Percentiles rank a stretch among this genome's conserved stretches.
phyloP scores from a whole-genome alignment of 352 stramenopile species.

The Phytophthora hibernalis region DNA sequence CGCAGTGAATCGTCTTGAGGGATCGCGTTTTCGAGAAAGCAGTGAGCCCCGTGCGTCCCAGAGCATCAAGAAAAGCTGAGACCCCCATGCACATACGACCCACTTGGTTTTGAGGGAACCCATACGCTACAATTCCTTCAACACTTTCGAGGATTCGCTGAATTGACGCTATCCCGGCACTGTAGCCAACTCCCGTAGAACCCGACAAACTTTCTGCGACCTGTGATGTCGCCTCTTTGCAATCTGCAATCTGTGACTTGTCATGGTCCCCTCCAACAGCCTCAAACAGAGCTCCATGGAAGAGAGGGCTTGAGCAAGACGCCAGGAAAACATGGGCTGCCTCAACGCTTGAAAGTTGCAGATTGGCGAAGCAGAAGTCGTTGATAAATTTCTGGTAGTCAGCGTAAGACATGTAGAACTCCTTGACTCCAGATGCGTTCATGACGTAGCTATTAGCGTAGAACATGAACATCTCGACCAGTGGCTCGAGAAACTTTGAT shows the following conservation, averaged over 20 bases:
- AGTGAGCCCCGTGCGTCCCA: conserved; percentile 62
- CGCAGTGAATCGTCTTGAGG: conserved; percentile 61
- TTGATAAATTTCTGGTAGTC: conserved; percentile 82
- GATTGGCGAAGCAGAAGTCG: conserved; percentile 76
- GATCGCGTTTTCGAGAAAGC: conserved; percentile 55
- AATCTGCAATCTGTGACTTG: conserved; percentile 10
- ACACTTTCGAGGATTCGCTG: conserved; percentile 49
- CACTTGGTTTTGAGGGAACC: conserved; percentile 57
- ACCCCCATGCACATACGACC: conserved; percentile 72
- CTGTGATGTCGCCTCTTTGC: conserved; percentile 15
- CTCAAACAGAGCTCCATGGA: conserved; percentile 47
- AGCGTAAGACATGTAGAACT: conserved; percentile 74
- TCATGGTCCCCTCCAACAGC: neutral
- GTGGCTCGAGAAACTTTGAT: conserved; percentile 68
- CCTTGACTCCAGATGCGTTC: conserved; percentile 50
- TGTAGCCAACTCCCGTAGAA: conserved; percentile 16
- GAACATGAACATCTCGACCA: conserved; percentile 83
- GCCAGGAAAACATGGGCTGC: conserved; percentile 76
- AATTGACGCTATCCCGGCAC: conserved; percentile 39
- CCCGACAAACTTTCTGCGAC: conserved; percentile 9
- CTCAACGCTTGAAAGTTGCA: conserved; percentile 76
- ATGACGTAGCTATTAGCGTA: conserved; percentile 69
- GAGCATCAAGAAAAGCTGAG: conserved; percentile 70
- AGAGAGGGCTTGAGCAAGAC: conserved; percentile 60
- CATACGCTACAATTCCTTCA: conserved; percentile 58